phyloP scores from a whole-genome alignment of 2,329 filamentous ascomycete species.

The Calonectria pauciramosa region DNA sequence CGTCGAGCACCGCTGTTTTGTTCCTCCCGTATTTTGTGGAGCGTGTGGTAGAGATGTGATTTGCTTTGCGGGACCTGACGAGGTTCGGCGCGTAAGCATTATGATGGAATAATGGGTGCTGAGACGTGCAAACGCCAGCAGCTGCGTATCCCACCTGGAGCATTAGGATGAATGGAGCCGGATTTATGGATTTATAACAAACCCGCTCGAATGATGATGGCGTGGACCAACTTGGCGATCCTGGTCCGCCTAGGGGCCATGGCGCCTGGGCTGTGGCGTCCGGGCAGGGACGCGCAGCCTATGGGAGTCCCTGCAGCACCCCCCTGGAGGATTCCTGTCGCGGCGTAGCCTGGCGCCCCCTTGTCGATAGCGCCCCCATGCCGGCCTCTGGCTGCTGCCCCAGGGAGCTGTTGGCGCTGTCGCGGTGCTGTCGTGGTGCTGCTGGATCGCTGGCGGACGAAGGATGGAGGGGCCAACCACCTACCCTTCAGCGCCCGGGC shows the following conservation, averaged over 20 bases:
- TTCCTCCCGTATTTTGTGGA: not conserved
- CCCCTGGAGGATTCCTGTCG: constrained; percentile 14
- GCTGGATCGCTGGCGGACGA: not conserved
- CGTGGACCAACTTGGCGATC: constrained; percentile 19
- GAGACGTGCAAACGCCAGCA: not conserved
- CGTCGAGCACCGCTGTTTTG: not conserved
- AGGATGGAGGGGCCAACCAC: not conserved
- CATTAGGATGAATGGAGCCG: not conserved
- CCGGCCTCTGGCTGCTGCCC: not conserved
- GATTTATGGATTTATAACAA: constrained; percentile 29
- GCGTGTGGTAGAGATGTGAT: not conserved
- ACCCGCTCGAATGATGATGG: constrained; percentile 13
- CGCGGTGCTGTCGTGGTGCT: not conserved
- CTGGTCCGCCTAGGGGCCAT: constrained; percentile 31
- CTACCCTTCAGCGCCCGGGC: not conserved
- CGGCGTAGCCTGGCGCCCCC: constrained; percentile 25
- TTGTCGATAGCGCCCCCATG: constrained; percentile 1
- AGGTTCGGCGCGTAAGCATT: not conserved
- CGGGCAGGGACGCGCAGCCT: constrained; percentile 28
- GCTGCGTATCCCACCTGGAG: not conserved
- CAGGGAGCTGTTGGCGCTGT: not conserved
- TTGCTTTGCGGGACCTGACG: not conserved
- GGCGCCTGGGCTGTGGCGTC: constrained; percentile 35
- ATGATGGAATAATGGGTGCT: not conserved
- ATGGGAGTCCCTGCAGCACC: constrained; percentile 19